Evolutionary conservation across 768 basidiomycete species (phyloP), one percentile per base, ranked within the genome.

Genomic region (Amanita pallidorosea): DNA sequence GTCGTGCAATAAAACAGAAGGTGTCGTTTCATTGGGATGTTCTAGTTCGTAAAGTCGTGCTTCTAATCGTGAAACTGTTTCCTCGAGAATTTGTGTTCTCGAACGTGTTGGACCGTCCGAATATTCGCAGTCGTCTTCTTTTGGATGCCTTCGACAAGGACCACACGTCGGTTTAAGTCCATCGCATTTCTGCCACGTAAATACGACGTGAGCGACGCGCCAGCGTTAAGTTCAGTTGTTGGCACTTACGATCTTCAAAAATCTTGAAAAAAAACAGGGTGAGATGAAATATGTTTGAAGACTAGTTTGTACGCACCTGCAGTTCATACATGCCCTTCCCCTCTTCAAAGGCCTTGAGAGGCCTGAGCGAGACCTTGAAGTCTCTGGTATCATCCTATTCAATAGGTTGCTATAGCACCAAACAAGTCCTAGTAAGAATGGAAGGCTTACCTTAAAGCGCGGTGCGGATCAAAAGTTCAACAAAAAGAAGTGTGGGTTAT

Each of bases 71-170:
- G 71, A 65, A 20, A 85, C 67, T 1, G 79, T 74, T 34, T 82
- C 80, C 59, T 83, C 81, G 17, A 86, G 63, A 4, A 71, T 67
- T 57, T 81, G 72, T 3, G 77, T 83, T 49, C 75, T 68, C 17
- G 84, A 79, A 52, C 79, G 74, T 38, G 74, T 74, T 29, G 73
- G 73, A 5, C 77, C 79, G 57, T 85, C 83, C 5, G 77, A 70
- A 61, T 85, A 87, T 64, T 86, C 83, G 61, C 85, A 87, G 27
- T 80, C 80, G 48, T 82, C 82, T 23, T 71, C 71, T 52, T 81
- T 76, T 34, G 80, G 77, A 22, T 78, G 75, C 7, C 70, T 66
- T 20, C 67, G 62, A 65, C 85, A 87, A 37, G 80, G 83, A 1
- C 77, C 76, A 60, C 85, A 87, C 8, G 75, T 66, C 2, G 84